These are phyloP conservation scores for Hysterium pulicare DNA, from an alignment of 2,329 filamentous ascomycete genomes.

Conservation along the genomic window DNA sequence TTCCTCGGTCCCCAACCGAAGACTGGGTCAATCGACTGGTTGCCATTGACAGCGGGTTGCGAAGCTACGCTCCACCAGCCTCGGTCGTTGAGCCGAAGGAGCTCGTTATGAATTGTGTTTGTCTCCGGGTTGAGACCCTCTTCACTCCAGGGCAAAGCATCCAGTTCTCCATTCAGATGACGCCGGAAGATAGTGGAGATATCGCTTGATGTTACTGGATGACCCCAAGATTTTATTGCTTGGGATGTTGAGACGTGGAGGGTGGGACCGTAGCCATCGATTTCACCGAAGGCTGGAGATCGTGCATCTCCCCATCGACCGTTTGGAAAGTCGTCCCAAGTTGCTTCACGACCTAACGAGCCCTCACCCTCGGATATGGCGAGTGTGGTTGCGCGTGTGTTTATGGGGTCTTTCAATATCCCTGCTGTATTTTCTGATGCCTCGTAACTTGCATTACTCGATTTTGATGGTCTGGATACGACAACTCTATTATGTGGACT, in stretches of 20 bases:
- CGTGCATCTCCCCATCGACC: constrained; percentile 91
- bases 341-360: constrained; percentile 84
- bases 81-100: constrained; percentile 72
- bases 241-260: constrained; percentile 85
- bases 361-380: constrained; percentile 94
- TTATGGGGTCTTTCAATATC: constrained; percentile 67
- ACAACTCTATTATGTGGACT: constrained; percentile 87
- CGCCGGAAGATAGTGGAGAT: constrained; percentile 77
- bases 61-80: constrained; percentile 98
- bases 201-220: constrained; percentile 66
- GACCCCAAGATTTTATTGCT: constrained; percentile 81
- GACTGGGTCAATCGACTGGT: constrained; percentile 69
- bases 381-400: constrained; percentile 77
- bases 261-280: constrained; percentile 96
- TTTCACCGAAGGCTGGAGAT: constrained; percentile 84
- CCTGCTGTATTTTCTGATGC: constrained; percentile 74
- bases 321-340: constrained; percentile 98
- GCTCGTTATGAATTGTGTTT: constrained; percentile 69
- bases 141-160: constrained; percentile 90
- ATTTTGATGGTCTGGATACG: constrained; percentile 61
- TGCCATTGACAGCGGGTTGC: constrained; percentile 87
- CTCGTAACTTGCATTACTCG: constrained; percentile 52
- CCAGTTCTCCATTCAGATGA: constrained; percentile 74
- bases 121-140: constrained; percentile 84
- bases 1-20: constrained; percentile 93